phyloP scores from a whole-genome alignment of 169 alveolate species.

The Plasmodium knowlesi region DNA sequence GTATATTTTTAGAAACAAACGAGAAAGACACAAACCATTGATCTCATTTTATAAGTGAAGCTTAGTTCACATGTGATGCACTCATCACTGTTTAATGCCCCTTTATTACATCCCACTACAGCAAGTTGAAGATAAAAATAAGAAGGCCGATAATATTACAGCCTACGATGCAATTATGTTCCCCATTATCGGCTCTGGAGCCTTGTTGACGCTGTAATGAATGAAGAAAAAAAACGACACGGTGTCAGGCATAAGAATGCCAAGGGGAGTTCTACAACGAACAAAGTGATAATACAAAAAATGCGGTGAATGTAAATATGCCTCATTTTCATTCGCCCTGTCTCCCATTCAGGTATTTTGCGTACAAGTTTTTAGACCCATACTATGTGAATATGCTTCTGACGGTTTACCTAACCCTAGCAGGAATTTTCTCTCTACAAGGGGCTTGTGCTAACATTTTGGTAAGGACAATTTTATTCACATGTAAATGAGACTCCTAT shows the following conservation, averaged over 20 bases:
- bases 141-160: constrained; percentile 66
- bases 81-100: background rate
- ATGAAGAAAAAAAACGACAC: background rate
- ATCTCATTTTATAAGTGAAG: background rate
- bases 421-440: constrained; percentile 68
- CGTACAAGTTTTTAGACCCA: constrained; percentile 73
- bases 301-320: background rate
- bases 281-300: background rate
- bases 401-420: constrained; percentile 62
- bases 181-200: constrained; percentile 75
- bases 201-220: constrained; percentile 60
- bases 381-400: constrained; percentile 69
- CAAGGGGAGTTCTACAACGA: background rate
- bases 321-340: background rate
- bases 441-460: constrained; percentile 43
- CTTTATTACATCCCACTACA: background rate
- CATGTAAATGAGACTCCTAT: background rate
- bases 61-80: background rate
- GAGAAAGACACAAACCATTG: background rate
- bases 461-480: constrained; percentile 10
- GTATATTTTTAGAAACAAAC: background rate
- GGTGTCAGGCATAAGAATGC: background rate
- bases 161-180: constrained; percentile 74
- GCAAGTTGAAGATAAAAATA: constrained; percentile 30
- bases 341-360: constrained; percentile 57